phyloP scores from a whole-genome alignment of 305 asterid genomes.

The Nicotiana rustica region DNA sequence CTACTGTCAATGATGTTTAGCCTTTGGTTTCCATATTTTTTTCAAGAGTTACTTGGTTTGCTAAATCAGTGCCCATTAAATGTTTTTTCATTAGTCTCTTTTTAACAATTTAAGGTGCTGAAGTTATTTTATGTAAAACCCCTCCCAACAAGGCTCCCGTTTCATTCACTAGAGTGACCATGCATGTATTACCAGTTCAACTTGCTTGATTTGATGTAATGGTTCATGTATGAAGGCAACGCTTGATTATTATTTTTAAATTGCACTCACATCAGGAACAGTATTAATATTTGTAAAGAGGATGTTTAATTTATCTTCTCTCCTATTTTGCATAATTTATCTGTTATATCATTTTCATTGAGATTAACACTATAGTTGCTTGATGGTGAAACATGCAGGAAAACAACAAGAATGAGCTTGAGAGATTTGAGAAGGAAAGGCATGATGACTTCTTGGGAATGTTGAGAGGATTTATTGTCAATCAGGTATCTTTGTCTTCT shows the following conservation, averaged over 20 bases:
- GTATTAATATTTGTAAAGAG: background rate
- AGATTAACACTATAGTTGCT: constrained; percentile 22
- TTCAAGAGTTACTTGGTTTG: background rate
- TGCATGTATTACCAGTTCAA: constrained; percentile 1
- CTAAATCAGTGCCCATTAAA: background rate
- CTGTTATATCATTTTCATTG: background rate
- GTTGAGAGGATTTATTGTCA: constrained; percentile 92
- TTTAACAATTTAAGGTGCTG: background rate
- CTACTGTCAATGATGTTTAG: background rate
- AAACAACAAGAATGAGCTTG: constrained; percentile 85
- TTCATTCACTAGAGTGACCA: background rate
- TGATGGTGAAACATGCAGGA: constrained; percentile 59
- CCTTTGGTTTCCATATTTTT: background rate
- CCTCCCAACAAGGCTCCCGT: background rate
- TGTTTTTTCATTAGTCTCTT: background rate
- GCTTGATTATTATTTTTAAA: background rate
- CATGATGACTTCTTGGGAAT: constrained; percentile 83
- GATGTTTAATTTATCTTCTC: constrained; percentile 8
- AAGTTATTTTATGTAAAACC: constrained; percentile 17
- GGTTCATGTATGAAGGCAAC: background rate
- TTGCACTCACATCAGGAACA: background rate
- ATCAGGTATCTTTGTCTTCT: constrained; percentile 66
- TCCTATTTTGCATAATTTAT: background rate
- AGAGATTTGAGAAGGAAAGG: constrained; percentile 87
- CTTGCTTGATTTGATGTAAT: background rate